A percentile compares a stretch with the other conserved stretches of the same genome.
Evolutionary conservation across 345 rosid genomes (phyloP).

Genomic region (Aquilaria sinensis): DNA sequence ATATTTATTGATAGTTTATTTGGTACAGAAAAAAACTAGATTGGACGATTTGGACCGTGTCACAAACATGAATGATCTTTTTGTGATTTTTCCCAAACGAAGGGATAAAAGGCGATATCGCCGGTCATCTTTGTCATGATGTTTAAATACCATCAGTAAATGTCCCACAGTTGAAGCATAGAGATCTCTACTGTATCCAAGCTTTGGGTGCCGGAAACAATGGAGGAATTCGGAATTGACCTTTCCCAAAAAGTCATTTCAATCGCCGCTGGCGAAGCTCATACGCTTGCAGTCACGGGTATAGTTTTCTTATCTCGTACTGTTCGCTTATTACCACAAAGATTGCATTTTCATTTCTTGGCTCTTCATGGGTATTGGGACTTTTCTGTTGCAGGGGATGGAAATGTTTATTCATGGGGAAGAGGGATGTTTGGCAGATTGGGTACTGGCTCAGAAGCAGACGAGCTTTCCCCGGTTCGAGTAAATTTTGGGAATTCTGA

Average conservation of each 20-base stretch:
- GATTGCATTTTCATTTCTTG: background rate
- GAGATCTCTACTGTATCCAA: background rate
- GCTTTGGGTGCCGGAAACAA: constrained; percentile 12
- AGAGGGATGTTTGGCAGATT: constrained; percentile 93
- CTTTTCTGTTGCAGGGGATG: constrained; percentile 48
- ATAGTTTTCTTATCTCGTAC: background rate
- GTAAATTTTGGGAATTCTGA: constrained; percentile 30
- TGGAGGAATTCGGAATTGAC: constrained; percentile 34
- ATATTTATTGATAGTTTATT: no score
- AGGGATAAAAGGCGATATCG: no score
- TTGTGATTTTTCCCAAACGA: no score
- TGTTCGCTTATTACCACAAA: background rate
- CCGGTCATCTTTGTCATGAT: no score
- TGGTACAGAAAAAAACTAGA: no score
- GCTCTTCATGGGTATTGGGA: background rate
- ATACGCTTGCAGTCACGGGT: constrained; percentile 76
- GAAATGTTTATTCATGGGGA: constrained; percentile 81
- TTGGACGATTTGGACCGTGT: no score
- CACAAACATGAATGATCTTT: no score
- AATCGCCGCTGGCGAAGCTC: constrained; percentile 79
- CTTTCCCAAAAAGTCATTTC: constrained; percentile 36
- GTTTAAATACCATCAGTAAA: no score
- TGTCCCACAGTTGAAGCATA: no score
- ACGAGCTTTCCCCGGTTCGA: constrained; percentile 58
- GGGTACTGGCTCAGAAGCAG: constrained; percentile 67